A percentile compares a stretch with the other conserved stretches of the same genome.
Conservation (phyloP, 805 yeast species). For the Yamadazyma olivae region DNA sequence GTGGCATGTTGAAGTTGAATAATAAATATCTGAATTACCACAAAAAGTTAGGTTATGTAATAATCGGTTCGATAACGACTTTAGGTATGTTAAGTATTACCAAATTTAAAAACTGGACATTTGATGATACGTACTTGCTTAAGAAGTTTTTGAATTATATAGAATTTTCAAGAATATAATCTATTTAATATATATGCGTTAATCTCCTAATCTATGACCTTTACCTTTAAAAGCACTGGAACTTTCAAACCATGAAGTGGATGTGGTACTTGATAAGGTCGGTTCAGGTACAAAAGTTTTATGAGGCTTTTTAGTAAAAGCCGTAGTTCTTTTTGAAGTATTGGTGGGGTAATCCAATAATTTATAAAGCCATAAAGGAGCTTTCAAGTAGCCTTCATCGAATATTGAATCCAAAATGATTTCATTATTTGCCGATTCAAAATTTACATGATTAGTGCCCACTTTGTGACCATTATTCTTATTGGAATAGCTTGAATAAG, state of each 20-base stretch:
- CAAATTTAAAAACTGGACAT: slow-evolving; percentile 18
- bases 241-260: too few relatives aligned
- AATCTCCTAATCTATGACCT: slow-evolving; percentile 39
- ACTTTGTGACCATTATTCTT: slow-evolving; percentile 24
- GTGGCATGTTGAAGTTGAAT: slow-evolving; percentile 51
- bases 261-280: slow-evolving; percentile 1
- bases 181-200: too few relatives aligned
- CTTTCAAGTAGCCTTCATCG: slow-evolving; percentile 52
- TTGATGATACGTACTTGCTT: slow-evolving; percentile 16
- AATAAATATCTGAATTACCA: slow-evolving; percentile 35
- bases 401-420: slow-evolving; percentile 40
- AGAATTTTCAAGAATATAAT: slow-evolving; percentile 5
- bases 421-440: slow-evolving; percentile 11
- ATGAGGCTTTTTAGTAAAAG: slow-evolving; percentile 14
- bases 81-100: slow-evolving; percentile 36
- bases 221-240: slow-evolving; percentile 33
- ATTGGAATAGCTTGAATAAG: slow-evolving; percentile 16
- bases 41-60: slow-evolving; percentile 43
- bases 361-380: slow-evolving; percentile 45
- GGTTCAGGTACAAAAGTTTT: slow-evolving; percentile 3
- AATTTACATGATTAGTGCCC: slow-evolving; percentile 19
- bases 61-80: slow-evolving; percentile 33
- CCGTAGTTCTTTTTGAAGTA: slow-evolving; percentile 24
- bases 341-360: slow-evolving; percentile 27
- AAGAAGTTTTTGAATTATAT: slow-evolving; percentile 28